Conservation (phyloP, 345 rosid species). For the Linum usitatissimum region DNA sequence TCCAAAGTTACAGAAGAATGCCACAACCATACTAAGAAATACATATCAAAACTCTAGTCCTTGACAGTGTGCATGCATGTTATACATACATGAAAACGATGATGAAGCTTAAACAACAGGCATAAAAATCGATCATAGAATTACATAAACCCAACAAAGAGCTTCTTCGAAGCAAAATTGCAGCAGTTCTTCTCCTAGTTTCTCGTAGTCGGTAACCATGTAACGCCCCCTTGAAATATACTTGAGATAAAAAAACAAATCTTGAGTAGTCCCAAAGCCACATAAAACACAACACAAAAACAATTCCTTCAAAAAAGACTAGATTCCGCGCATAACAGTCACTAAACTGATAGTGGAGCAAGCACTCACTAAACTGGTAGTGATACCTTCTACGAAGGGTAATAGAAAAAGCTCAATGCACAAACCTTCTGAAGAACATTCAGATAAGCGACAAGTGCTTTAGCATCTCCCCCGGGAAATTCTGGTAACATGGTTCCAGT, state of each 20-base stretch:
- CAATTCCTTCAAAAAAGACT: neutral
- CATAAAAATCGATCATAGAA: neutral
- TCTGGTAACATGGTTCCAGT: conserved; percentile 85
- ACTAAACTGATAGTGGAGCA: neutral
- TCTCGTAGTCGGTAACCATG: too few relatives aligned
- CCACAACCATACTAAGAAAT: neutral
- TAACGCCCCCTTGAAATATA: neutral
- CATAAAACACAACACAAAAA: neutral
- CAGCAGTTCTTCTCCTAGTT: neutral
- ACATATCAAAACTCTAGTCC: neutral
- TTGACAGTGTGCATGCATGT: neutral
- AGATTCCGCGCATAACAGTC: neutral
- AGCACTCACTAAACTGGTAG: too few relatives aligned
- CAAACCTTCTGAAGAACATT: conserved; percentile 81
- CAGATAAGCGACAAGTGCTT: conserved; percentile 92
- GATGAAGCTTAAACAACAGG: neutral
- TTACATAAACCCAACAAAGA: neutral
- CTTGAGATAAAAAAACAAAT: neutral
- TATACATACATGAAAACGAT: neutral
- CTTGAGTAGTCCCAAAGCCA: neutral
- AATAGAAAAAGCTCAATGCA: neutral
- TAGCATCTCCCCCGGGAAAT: conserved; percentile 89
- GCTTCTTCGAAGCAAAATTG: neutral
- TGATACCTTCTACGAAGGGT: neutral
- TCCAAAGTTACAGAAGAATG: neutral